Conservation (phyloP, 768 basidiomycete species). For the Jaapia argillacea region DNA sequence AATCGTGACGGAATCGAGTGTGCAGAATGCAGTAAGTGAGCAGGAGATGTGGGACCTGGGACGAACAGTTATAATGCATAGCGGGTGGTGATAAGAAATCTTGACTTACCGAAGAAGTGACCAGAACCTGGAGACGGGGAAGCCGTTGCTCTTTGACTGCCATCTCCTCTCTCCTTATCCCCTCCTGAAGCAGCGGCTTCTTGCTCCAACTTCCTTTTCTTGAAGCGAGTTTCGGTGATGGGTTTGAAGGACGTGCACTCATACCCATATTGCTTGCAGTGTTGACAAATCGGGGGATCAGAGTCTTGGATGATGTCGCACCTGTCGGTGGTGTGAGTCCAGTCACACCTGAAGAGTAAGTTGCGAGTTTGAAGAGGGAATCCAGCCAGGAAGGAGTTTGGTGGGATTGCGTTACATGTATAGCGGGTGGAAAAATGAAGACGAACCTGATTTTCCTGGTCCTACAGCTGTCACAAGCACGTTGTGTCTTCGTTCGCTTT, state of each 20-base stretch:
- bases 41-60: slow-evolving; percentile 77
- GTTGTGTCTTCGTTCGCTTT: slow-evolving; percentile 88
- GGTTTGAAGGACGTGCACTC: slow-evolving; percentile 98
- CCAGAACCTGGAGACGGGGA: background rate
- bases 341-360: slow-evolving; percentile 4
- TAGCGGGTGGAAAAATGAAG: background rate
- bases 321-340: too few species aligned
- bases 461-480: slow-evolving; percentile 88
- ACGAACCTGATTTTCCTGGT: slow-evolving; percentile 77
- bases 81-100: too few species aligned
- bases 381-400: slow-evolving; percentile 1
- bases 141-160: background rate
- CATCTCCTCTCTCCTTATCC: slow-evolving; percentile 25
- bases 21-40: slow-evolving; percentile 86
- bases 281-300: slow-evolving; percentile 79
- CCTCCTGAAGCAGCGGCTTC: slow-evolving; percentile 30
- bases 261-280: slow-evolving; percentile 89
- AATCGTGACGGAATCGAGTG: slow-evolving; percentile 75
- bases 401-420: too few species aligned
- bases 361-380: slow-evolving; percentile 5
- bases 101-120: slow-evolving; percentile 30
- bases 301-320: slow-evolving; percentile 81
- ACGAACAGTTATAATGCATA: background rate
- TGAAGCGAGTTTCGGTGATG: slow-evolving; percentile 97
- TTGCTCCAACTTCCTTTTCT: slow-evolving; percentile 85